Conservation (phyloP, 441 rosid genomes). For the Rhodomyrtus psidioides region DNA sequence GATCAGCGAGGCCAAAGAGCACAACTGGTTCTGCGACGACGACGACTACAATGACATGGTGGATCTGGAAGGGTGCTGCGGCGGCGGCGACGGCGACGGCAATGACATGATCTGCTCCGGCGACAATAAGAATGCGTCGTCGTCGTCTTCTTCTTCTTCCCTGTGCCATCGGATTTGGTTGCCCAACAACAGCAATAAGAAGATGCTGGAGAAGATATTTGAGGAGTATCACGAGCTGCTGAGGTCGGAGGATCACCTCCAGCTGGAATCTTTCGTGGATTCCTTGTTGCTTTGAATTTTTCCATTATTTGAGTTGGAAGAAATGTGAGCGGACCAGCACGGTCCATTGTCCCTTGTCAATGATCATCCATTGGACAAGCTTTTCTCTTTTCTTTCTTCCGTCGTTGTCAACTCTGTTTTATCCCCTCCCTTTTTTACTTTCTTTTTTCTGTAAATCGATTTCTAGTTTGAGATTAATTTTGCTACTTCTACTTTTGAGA, state of each 20-base stretch:
- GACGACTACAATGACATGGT: background rate
- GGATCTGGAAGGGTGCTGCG: background rate
- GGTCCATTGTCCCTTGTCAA: background rate
- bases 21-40: background rate
- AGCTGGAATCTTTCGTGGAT: conserved; percentile 13
- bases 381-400: background rate
- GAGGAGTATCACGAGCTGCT: conserved; percentile 18
- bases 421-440: too few species aligned
- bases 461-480: background rate
- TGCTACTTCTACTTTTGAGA: too few species aligned
- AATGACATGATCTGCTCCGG: background rate
- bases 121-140: background rate
- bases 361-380: background rate
- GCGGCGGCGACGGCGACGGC: background rate
- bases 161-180: background rate
- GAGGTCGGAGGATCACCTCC: background rate
- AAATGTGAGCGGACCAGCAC: background rate
- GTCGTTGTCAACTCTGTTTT: background rate
- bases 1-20: background rate
- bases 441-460: background rate
- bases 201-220: conserved; percentile 8
- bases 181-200: background rate
- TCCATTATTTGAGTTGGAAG: background rate
- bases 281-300: conserved; percentile 18
- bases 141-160: background rate